Evolutionary conservation across 768 basidiomycete genomes (phyloP).

Genomic region (Mrakia gelida): DNA sequence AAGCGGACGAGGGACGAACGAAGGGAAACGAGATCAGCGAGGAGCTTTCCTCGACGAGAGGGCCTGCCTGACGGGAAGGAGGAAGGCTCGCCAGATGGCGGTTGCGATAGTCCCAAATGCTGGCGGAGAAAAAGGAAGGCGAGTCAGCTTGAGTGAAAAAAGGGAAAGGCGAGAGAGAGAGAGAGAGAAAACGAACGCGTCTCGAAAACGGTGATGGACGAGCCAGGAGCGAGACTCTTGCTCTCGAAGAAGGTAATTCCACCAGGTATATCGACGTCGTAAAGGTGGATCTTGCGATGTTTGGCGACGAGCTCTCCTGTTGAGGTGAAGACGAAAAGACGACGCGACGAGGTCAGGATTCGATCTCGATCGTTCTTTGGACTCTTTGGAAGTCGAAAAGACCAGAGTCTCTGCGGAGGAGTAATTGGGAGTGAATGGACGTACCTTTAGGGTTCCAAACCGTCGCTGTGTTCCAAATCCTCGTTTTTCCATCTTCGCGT

Average conservation of each 20-base stretch:
- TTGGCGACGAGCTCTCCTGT: constrained; percentile 32
- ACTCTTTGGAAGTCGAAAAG: no score
- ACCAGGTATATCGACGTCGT: constrained; percentile 33
- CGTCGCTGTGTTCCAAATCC: constrained; percentile 32
- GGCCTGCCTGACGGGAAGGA: no score
- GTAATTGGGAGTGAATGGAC: no score
- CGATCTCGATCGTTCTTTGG: no score
- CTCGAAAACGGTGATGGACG: constrained; percentile 11
- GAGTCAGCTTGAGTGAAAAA: not conserved
- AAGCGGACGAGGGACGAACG: no score
- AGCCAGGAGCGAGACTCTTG: constrained; percentile 26
- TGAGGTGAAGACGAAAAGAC: not conserved
- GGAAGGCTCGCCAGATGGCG: constrained; percentile 24
- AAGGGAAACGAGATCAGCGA: no score
- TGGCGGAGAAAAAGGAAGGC: not conserved
- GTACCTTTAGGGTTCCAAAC: constrained; percentile 34
- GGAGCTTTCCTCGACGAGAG: no score
- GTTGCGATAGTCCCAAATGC: constrained; percentile 34
- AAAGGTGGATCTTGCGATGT: constrained; percentile 34
- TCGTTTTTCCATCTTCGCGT: constrained; percentile 1
- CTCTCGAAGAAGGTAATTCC: constrained; percentile 33
- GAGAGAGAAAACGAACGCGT: constrained; percentile 27
- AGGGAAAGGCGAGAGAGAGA: not conserved
- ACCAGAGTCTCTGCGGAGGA: no score
- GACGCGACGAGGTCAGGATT: no score